Evolutionary conservation across 768 basidiomycete genomes (phyloP).

Genomic region (Termitomyces sp.): DNA sequence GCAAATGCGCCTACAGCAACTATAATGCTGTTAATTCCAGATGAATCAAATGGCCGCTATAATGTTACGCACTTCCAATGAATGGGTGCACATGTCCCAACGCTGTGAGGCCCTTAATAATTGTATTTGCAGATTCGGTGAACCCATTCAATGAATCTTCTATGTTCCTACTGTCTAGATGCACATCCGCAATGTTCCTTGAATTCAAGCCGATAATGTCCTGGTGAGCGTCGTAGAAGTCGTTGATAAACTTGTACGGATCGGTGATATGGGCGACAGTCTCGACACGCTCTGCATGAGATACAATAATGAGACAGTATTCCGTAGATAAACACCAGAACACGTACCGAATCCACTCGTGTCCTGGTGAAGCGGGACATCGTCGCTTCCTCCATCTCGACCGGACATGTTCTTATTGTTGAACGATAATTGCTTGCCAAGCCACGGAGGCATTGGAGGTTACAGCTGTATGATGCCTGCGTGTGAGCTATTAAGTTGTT

Average conservation of each 20-base stretch:
- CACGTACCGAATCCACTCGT: not conserved
- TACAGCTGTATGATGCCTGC: not conserved
- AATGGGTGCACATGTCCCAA: slow-evolving; percentile 32
- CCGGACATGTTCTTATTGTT: not conserved
- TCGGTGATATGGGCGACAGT: slow-evolving; percentile 4
- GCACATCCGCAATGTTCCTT: slow-evolving; percentile 11
- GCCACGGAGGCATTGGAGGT: slow-evolving; percentile 6
- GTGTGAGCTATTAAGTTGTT: not conserved
- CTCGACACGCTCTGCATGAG: not conserved
- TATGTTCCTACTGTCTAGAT: slow-evolving; percentile 13
- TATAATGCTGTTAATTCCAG: not conserved
- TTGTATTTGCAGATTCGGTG: slow-evolving; percentile 21
- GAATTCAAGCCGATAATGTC: slow-evolving; percentile 7
- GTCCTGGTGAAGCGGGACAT: not conserved
- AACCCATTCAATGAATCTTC: slow-evolving; percentile 26
- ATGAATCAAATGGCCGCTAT: not conserved
- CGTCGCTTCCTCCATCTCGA: not conserved
- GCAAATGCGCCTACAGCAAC: slow-evolving; percentile 48
- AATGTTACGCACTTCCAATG: slow-evolving; percentile 22
- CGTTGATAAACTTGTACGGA: slow-evolving; percentile 14
- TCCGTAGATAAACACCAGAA: not conserved
- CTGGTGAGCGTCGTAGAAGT: slow-evolving; percentile 17
- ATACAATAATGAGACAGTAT: not conserved
- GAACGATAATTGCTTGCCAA: not conserved
- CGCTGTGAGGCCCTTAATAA: slow-evolving; percentile 26